Conservation (phyloP, 352 stramenopile species). For the Pythium aphanidermatum region DNA sequence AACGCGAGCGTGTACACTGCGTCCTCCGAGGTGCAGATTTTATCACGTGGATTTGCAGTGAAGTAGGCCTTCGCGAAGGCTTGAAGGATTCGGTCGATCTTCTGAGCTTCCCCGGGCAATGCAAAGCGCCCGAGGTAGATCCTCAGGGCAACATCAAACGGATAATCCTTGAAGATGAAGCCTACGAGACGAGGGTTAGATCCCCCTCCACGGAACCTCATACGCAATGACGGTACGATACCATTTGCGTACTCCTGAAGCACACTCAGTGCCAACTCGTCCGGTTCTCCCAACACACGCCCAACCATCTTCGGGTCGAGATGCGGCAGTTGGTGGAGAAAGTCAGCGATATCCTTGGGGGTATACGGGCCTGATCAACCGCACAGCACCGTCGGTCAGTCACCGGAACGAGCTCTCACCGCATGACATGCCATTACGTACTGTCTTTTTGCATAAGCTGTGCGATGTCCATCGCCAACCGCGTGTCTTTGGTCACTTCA, state of each 20-base stretch:
- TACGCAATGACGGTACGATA: constrained; percentile 1
- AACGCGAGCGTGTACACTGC: constrained; percentile 75
- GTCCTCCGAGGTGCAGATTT: constrained; percentile 57
- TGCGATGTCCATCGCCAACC: constrained; percentile 23
- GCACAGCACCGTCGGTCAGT: not conserved
- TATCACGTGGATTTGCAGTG: constrained; percentile 39
- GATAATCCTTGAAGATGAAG: constrained; percentile 54
- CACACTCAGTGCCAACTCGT: constrained; percentile 49
- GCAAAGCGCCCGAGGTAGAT: constrained; percentile 71
- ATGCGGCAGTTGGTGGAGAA: constrained; percentile 59
- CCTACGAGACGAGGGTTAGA: constrained; percentile 32
- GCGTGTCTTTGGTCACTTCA: constrained; percentile 10
- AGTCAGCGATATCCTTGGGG: constrained; percentile 54
- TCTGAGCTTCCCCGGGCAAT: constrained; percentile 69
- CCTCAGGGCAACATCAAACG: constrained; percentile 61
- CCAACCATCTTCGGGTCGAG: constrained; percentile 68
- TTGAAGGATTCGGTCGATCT: constrained; percentile 82
- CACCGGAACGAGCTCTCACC: not conserved
- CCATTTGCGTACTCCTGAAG: constrained; percentile 64
- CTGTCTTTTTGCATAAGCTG: constrained; percentile 44
- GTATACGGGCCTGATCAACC: constrained; percentile 25
- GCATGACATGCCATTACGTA: constrained; percentile 14
- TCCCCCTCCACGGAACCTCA: not conserved
- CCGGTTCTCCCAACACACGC: constrained; percentile 56
- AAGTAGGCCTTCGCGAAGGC: constrained; percentile 70